Evolutionary conservation across 1,284 basidiomycete genomes (phyloP).

Genomic region (Takashimella koratensis): DNA sequence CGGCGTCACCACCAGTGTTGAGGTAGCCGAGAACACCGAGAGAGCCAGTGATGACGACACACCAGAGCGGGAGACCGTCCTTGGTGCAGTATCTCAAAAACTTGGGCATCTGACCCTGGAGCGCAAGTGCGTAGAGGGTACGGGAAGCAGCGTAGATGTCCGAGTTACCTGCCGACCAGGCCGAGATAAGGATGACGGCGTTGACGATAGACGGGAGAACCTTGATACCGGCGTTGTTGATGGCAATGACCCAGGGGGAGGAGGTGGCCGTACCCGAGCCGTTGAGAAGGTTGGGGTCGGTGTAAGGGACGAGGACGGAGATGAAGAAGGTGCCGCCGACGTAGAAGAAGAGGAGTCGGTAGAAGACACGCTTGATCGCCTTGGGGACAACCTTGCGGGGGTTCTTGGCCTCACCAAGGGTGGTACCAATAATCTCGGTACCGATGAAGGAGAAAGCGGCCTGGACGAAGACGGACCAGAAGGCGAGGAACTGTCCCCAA

Average conservation of each 20-base stretch:
- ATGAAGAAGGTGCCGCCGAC: conserved; percentile 50
- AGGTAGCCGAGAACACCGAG: conserved; percentile 58
- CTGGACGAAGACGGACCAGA: conserved; percentile 66
- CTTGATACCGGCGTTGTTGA: conserved; percentile 69
- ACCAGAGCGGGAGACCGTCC: conserved; percentile 64
- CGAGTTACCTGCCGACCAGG: conserved; percentile 80
- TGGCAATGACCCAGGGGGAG: conserved; percentile 74
- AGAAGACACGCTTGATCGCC: conserved; percentile 76
- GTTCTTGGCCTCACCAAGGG: conserved; percentile 56
- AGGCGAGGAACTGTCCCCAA: conserved; percentile 63
- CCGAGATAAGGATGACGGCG: conserved; percentile 62
- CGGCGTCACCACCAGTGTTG: conserved; percentile 40
- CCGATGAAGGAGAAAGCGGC: conserved; percentile 81
- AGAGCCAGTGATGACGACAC: conserved; percentile 55
- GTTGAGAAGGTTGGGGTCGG: conserved; percentile 60
- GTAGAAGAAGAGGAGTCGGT: conserved; percentile 72
- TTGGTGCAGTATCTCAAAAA: conserved; percentile 60
- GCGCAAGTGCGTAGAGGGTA: conserved; percentile 73
- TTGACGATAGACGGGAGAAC: conserved; percentile 54
- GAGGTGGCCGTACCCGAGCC: conserved; percentile 56
- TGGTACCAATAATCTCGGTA: conserved; percentile 76
- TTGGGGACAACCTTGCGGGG: conserved; percentile 73
- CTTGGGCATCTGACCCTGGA: conserved; percentile 64
- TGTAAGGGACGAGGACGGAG: conserved; percentile 73
- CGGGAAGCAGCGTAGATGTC: conserved; percentile 76